Base-by-base conservation (phyloP, 768 basidiomycete species). In the Mycena leptocephala region DNA sequence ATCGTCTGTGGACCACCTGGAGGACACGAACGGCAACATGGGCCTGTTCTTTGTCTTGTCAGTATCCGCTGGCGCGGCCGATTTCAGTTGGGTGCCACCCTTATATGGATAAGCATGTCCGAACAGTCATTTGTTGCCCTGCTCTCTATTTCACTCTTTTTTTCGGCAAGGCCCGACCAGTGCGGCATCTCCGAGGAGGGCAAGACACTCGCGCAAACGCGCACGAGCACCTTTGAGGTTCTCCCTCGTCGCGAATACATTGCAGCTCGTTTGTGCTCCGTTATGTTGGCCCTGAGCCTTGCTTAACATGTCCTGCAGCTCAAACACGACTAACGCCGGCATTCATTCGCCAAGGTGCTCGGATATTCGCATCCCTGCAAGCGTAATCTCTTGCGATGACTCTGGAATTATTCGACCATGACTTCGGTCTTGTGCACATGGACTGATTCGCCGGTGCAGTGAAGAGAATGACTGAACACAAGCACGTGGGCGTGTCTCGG, bases 41-140 rank as follows among this genome's bases (percentile, higher is more conserved):
- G 95, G 96, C n/a, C 87, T 95, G 58, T 97, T 95, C 84, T 97
- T 98, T 80, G 85, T 97, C 68, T 98, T 97, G 95, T 95, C 79
- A 96, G 95, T 82, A 92, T 97, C 71, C 91, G 95, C n/a, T 91
- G 90, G 87, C 88, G 91, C 32, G 97, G 97, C 10, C 90, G 88
- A 22, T 98, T 93, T 86, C 91, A 92, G 80, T 88, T 97, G 69
- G 91, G 92, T 63, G 89, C 96, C 68, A 93, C 90, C 63, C 88
- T 97, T 65, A 87, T 95, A 83, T 90, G 91, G 81, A 91, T 95
- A 80, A 93, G 93, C 62, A 74, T 62, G 75, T 62, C 55, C 68
- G 66, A 75, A 76, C 43, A 65, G 55, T 75, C 75, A 41, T 71
- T 76, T 62, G 58, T 70, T 51, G 43, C n/a, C 33, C 51, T 72